phyloP scores from a whole-genome alignment of 441 rosid genomes.

The Raphanus hybrid region DNA sequence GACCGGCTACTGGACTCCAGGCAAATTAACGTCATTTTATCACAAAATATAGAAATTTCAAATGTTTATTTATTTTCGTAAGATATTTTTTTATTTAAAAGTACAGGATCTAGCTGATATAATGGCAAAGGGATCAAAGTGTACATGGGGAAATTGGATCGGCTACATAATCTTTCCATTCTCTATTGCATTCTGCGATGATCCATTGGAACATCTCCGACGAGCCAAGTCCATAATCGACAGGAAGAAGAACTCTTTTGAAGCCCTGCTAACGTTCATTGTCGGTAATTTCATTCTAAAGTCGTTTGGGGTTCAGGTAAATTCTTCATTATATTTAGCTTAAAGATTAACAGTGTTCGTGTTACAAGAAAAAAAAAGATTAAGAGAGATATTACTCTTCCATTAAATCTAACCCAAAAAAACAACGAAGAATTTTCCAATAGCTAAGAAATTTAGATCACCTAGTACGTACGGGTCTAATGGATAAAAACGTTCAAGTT shows the following conservation, averaged over 20 bases:
- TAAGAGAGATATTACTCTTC: too few relatives aligned
- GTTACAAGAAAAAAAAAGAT: too few relatives aligned
- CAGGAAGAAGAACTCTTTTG: constrained; percentile 66
- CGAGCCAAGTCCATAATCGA: constrained; percentile 63
- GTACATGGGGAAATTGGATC: constrained; percentile 72
- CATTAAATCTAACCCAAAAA: too few relatives aligned
- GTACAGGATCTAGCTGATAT: constrained; percentile 53
- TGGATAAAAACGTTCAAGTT: too few relatives aligned
- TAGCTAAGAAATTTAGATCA: too few relatives aligned
- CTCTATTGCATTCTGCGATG: constrained; percentile 45
- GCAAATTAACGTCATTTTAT: constrained; percentile 24
- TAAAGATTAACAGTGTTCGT: background rate
- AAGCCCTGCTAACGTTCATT: constrained; percentile 47
- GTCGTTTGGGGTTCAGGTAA: constrained; percentile 56
- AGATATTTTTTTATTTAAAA: background rate
- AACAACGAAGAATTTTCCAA: too few relatives aligned
- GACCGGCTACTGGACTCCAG: constrained; percentile 70
- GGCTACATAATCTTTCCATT: constrained; percentile 68
- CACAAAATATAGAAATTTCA: background rate
- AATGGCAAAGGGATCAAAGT: constrained; percentile 57
- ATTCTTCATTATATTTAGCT: background rate
- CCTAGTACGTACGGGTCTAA: too few relatives aligned
- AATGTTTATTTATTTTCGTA: background rate
- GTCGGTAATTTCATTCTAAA: constrained; percentile 39
- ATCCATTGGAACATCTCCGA: constrained; percentile 61